These are phyloP conservation scores for Gastroboletus turbinatus DNA, from an alignment of 1,284 basidiomycete genomes.

Conservation along the genomic window DNA sequence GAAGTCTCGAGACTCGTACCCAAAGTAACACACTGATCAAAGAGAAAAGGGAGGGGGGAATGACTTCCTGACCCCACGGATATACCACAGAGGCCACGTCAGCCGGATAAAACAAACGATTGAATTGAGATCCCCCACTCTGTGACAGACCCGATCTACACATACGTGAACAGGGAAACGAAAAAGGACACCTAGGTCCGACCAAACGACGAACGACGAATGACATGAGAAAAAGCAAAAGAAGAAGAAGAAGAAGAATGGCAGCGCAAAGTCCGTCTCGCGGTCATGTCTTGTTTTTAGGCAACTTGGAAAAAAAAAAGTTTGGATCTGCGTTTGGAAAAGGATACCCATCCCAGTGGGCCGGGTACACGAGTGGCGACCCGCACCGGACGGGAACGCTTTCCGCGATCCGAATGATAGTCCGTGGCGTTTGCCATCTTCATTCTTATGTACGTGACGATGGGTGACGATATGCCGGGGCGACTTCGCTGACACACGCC, in stretches of 20 bases:
- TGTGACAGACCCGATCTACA: background rate
- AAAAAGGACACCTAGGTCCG: background rate
- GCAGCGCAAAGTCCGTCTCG: background rate
- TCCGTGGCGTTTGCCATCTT: conserved; percentile 1
- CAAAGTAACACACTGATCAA: background rate
- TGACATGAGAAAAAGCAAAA: conserved; percentile 22
- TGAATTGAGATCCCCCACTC: conserved; percentile 5
- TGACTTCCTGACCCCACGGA: background rate
- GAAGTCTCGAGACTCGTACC: background rate
- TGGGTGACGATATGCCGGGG: conserved; percentile 19
- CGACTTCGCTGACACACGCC: background rate
- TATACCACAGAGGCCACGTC: background rate
- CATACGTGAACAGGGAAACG: background rate
- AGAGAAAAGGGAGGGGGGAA: background rate
- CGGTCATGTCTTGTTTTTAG: background rate
- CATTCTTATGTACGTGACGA: conserved; percentile 23
- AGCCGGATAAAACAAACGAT: background rate
- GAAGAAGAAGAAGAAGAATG: background rate
- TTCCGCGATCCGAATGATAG: conserved; percentile 12
- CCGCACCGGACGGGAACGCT: conserved; percentile 3
- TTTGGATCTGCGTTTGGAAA: conserved; percentile 8
- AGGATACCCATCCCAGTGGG: background rate
- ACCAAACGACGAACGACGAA: background rate
- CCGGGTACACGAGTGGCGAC: background rate
- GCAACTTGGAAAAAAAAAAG: background rate